A percentile compares a stretch with the other conserved stretches of the same genome.
Evolutionary conservation across 257 asterid species (phyloP).

Genomic region (Nicotiana attenuata): DNA sequence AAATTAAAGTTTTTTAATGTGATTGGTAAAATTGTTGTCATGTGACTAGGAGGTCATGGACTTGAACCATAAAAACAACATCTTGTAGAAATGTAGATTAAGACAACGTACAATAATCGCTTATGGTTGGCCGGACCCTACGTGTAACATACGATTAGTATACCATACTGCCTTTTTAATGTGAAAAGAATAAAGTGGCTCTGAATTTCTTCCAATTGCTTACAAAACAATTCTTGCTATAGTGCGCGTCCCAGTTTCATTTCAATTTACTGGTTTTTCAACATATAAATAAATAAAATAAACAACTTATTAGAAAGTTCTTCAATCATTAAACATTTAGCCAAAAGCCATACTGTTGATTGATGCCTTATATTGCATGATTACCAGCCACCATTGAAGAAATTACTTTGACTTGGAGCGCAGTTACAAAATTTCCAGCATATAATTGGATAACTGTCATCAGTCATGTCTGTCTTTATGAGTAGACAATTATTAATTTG

Average conservation of each 20-base stretch:
- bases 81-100: too few species aligned
- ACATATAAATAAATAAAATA: neutral
- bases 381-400: neutral
- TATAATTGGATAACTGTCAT: neutral
- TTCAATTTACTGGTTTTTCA: neutral
- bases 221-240: too few species aligned
- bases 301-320: neutral
- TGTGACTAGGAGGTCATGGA: too few species aligned
- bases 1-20: too few species aligned
- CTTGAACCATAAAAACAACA: fast-evolving
- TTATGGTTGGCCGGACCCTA: too few species aligned
- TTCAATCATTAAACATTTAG: neutral
- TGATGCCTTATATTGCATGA: neutral
- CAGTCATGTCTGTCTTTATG: neutral
- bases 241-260: neutral
- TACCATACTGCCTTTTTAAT: neutral
- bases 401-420: neutral
- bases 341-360: neutral
- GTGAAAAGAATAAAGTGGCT: neutral
- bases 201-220: neutral
- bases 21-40: too few species aligned
- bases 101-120: too few species aligned
- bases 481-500: neutral
- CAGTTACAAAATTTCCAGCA: slow-evolving; percentile 5
- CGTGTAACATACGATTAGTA: fast-evolving